A percentile compares a stretch with the other conserved stretches of the same genome.
Evolutionary conservation across 192 early-diverging fungal genomes (phyloP).

Genomic region (Podila epigama): DNA sequence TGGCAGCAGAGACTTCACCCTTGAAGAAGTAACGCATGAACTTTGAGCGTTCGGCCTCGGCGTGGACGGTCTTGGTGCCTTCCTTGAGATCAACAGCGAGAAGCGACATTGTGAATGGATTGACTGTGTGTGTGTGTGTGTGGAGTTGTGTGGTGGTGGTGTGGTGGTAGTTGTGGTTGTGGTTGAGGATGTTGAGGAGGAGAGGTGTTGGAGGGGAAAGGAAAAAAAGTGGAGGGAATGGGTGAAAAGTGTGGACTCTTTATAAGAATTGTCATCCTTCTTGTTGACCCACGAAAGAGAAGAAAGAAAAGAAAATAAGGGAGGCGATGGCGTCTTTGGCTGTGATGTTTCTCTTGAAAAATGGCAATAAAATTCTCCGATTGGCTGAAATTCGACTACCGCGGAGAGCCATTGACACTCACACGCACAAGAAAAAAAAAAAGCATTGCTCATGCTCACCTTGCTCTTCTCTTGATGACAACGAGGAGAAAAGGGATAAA

Average conservation of each 20-base stretch:
- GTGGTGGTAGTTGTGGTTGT: neutral
- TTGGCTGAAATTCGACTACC: constrained; percentile 18
- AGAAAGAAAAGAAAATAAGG: neutral
- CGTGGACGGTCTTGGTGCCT: constrained; percentile 61
- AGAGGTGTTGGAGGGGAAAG: neutral
- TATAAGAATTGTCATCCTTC: neutral
- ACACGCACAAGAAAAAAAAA: neutral
- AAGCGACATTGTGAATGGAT: constrained; percentile 42
- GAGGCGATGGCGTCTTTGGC: neutral
- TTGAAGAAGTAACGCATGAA: constrained; percentile 64
- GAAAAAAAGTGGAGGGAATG: neutral
- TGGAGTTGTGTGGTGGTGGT: neutral
- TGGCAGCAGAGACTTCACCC: constrained; percentile 53
- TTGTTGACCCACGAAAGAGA: neutral
- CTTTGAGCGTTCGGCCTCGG: constrained; percentile 57
- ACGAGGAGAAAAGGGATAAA: too few species aligned
- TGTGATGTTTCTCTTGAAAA: neutral
- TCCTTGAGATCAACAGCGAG: constrained; percentile 60
- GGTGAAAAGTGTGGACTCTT: neutral
- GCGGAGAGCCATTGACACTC: too few species aligned
- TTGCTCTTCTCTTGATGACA: too few species aligned
- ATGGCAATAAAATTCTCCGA: constrained; percentile 32
- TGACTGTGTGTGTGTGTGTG: neutral
- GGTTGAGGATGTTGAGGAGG: neutral
- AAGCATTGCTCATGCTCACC: too few species aligned